Evolutionary conservation across 2,329 filamentous ascomycete genomes (phyloP).

Genomic region (Biscogniauxia sp.): DNA sequence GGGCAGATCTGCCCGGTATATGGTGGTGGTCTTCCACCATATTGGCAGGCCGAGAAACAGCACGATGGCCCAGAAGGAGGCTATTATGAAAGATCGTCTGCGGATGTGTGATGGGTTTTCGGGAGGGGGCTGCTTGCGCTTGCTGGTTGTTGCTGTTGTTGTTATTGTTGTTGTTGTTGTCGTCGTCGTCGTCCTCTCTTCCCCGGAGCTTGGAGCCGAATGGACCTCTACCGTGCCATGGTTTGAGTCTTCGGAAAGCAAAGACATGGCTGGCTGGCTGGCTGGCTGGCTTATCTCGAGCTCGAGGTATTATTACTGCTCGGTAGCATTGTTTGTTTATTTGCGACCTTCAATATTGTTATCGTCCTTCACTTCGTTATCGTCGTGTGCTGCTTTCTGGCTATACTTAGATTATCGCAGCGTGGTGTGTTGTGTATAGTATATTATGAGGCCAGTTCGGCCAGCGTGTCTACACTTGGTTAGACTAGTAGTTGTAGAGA

Average conservation of each 20-base stretch:
- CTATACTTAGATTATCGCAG: too few relatives aligned
- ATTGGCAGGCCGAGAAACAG: constrained; percentile 81
- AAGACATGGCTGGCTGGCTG: background rate
- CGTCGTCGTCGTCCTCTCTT: background rate
- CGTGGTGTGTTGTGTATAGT: background rate
- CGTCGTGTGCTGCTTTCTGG: too few relatives aligned
- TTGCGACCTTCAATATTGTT: too few relatives aligned
- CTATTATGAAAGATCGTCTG: constrained; percentile 70
- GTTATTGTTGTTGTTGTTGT: constrained; percentile 1
- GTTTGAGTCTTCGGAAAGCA: background rate
- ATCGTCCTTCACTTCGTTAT: too few relatives aligned
- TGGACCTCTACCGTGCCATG: background rate
- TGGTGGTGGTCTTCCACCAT: constrained; percentile 95
- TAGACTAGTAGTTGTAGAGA: background rate
- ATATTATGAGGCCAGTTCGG: background rate
- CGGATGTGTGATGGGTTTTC: constrained; percentile 69
- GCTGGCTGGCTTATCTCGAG: background rate
- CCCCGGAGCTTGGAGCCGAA: background rate
- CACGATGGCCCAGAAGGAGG: constrained; percentile 89
- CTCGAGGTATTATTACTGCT: background rate
- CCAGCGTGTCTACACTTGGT: background rate
- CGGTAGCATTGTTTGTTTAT: background rate
- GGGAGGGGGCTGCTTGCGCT: constrained; percentile 62
- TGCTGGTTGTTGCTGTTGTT: constrained; percentile 1
- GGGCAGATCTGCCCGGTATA: constrained; percentile 82